These are phyloP conservation scores for Rhynchosporium secalis DNA, from an alignment of 2,329 filamentous ascomycete species.

Conservation along the genomic window DNA sequence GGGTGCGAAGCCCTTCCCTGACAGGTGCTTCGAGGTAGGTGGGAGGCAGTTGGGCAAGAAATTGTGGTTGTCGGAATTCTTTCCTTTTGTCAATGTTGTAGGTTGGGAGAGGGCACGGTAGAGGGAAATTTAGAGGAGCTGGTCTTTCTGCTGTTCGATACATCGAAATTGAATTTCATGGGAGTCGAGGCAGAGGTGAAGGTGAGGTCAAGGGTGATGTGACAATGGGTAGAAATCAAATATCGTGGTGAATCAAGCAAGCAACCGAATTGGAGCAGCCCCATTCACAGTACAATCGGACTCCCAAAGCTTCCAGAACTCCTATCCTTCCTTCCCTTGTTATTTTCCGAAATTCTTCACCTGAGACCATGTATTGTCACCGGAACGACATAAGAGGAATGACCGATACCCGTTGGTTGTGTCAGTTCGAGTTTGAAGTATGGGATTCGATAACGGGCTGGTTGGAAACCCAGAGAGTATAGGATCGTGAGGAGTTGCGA, in stretches of 20 bases:
- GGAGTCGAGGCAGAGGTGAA: background rate
- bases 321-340: conserved; percentile 17
- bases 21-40: conserved; percentile 35
- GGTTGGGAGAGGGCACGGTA: conserved; percentile 26
- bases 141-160: conserved; percentile 38
- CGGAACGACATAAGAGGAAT: conserved; percentile 33
- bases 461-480: conserved; percentile 7
- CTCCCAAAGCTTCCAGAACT: conserved; percentile 28
- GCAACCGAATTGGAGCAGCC: background rate
- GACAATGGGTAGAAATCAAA: conserved; percentile 2
- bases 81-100: conserved; percentile 31
- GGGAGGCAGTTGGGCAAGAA: conserved; percentile 25
- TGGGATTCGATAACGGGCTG: conserved; percentile 9
- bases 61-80: conserved; percentile 22
- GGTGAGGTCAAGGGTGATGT: background rate
- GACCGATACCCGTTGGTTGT: conserved; percentile 24
- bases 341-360: conserved; percentile 25
- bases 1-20: conserved; percentile 49
- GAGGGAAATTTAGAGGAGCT: conserved; percentile 37
- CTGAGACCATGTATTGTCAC: conserved; percentile 24
- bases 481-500: conserved; percentile 9
- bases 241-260: conserved; percentile 6
- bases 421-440: conserved; percentile 24
- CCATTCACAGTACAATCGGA: conserved; percentile 3
- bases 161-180: conserved; percentile 32